Base-by-base conservation (phyloP, 208 protist species). In the Jaenimonas drosophilae region DNA sequence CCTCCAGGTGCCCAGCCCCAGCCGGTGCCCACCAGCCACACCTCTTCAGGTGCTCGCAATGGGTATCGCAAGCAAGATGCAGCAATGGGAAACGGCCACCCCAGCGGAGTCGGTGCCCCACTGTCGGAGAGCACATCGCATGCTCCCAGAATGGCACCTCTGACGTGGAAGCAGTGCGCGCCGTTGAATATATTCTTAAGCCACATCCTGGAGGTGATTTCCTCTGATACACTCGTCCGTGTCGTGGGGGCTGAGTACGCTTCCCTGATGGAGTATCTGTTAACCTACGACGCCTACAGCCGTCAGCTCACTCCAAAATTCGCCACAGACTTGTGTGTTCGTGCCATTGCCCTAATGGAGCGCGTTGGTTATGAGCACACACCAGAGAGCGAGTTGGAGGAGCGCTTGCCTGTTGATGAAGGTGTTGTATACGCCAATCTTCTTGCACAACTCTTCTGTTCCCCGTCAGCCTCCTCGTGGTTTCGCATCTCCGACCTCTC, bases 101-200 rank as follows among this genome's bases (percentile, higher is more conserved):
- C n/a, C n/a, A n/a, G n/a, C n/a, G n/a, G n/a, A n/a, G n/a, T n/a
- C n/a, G n/a, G n/a, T n/a, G n/a, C n/a, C n/a, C n/a, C n/a, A n/a
- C n/a, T n/a, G n/a, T n/a, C n/a, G n/a, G n/a, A n/a, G n/a, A n/a
- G n/a, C n/a, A n/a, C n/a, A n/a, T n/a, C n/a, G n/a, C n/a, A n/a
- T n/a, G n/a, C n/a, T 37, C 60, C 59, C 30, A 62, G 67, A n/a
- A 19, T 38, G 29, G 56, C 75, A 21, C 76, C 76, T 1, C 54
- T 92, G 19, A 62, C 86, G 14, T 92, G 74, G 67, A 88, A 92
- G 54, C 68, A 77, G 32, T 64, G 64, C 0, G 63, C 66, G 2
- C 79, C 76, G 9, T 60, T 92, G 3, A 59, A 60, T 27, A 27
- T 58, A 0, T 7, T 92, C 14, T 53, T 48, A 9, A 55, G 73